Conservation (phyloP, 805 yeast species). For the Spencermartinsiella europaea region DNA sequence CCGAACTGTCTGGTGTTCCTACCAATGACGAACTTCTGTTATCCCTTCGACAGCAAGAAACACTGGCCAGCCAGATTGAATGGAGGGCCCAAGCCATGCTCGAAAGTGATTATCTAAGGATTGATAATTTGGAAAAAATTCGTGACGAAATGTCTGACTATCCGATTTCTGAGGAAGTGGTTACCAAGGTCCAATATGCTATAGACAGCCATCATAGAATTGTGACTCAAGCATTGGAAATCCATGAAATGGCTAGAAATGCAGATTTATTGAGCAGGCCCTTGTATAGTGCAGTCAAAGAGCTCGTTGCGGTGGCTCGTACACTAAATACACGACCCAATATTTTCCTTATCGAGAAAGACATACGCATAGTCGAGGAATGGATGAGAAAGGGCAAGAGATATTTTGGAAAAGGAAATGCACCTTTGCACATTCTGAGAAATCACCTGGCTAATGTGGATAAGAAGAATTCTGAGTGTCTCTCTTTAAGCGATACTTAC, state of each 20-base stretch:
- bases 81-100: slow-evolving; percentile 15
- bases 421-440: slow-evolving; percentile 30
- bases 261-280: slow-evolving; percentile 32
- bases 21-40: slow-evolving; percentile 21
- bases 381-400: slow-evolving; percentile 36
- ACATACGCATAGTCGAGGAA: slow-evolving; percentile 30
- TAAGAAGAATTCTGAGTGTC: slow-evolving; percentile 14
- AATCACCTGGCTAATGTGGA: slow-evolving; percentile 26
- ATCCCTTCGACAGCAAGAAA: slow-evolving; percentile 11
- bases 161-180: slow-evolving; percentile 15
- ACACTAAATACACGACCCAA: slow-evolving; percentile 19
- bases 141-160: slow-evolving; percentile 7
- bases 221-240: slow-evolving; percentile 16
- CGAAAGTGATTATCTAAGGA: slow-evolving; percentile 4
- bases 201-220: slow-evolving; percentile 12
- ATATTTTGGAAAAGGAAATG: slow-evolving; percentile 35
- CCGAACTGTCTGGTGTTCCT: slow-evolving; percentile 23
- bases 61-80: slow-evolving; percentile 26
- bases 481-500: slow-evolving; percentile 15
- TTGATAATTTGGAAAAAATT: slow-evolving; percentile 14
- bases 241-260: slow-evolving; percentile 27
- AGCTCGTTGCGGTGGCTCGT: slow-evolving; percentile 23
- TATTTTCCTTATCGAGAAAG: slow-evolving; percentile 20
- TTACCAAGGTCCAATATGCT: slow-evolving; percentile 21
- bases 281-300: slow-evolving; percentile 26